These are phyloP conservation scores for Mesembryanthemum crystallinum DNA, from an alignment of 148 eudicot species.

Conservation along the genomic window DNA sequence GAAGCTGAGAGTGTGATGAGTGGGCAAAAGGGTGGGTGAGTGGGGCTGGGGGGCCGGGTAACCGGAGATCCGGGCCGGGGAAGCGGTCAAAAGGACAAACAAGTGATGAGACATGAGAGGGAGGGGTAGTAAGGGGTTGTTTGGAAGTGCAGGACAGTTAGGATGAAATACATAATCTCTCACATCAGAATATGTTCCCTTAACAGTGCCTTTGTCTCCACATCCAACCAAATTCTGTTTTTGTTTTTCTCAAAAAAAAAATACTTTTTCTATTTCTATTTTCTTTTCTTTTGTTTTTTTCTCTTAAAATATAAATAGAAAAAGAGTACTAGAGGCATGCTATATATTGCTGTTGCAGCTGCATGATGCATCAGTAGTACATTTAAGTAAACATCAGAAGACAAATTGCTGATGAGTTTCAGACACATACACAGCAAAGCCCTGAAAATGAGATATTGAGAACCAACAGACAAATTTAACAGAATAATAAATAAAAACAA, in stretches of 20 bases:
- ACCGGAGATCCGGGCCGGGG: slow-evolving; percentile 9
- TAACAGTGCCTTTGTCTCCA: slow-evolving; percentile 27
- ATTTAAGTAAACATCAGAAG: not conserved
- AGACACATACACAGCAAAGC: not conserved
- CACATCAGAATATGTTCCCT: slow-evolving; percentile 27
- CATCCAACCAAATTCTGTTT: slow-evolving; percentile 25
- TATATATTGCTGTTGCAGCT: too few species aligned
- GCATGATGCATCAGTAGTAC: not conserved
- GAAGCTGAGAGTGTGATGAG: too few species aligned
- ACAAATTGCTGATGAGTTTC: slow-evolving; percentile 13
- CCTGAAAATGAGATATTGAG: slow-evolving; percentile 12
- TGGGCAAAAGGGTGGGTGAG: not conserved
- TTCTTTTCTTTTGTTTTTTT: not conserved
- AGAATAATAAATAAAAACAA: not conserved
- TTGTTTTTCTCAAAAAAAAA: not conserved
- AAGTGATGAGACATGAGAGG: slow-evolving; percentile 21
- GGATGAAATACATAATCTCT: slow-evolving; percentile 10
- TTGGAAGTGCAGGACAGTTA: slow-evolving; percentile 33
- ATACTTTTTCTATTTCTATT: not conserved
- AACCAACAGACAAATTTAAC: slow-evolving; percentile 4
- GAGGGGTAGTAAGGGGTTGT: slow-evolving; percentile 15
- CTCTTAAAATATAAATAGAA: too few species aligned
- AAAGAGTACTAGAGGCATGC: too few species aligned
- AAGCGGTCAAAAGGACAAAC: slow-evolving; percentile 14
- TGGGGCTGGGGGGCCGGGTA: not conserved